A percentile compares a stretch with the other conserved stretches of the same genome.
Conservation (phyloP, 306 rosid genomes). For the Inga laurina region DNA sequence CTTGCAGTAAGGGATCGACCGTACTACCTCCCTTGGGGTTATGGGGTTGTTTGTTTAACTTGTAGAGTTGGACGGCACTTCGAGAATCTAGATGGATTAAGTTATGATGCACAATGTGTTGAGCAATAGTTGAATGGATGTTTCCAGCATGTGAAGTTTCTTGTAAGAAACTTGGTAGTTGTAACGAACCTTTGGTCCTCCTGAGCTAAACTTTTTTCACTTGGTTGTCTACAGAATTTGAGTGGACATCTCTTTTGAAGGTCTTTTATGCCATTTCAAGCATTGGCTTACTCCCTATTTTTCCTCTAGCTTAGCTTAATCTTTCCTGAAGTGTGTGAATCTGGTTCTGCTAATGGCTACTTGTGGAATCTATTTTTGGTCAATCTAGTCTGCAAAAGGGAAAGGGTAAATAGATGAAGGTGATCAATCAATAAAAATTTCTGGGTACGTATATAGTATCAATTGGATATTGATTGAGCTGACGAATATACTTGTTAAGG, state of each 20-base stretch:
- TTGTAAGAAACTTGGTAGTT: constrained; percentile 34
- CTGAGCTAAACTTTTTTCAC: constrained; percentile 18
- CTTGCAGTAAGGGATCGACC: constrained; percentile 40
- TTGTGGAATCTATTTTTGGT: background rate
- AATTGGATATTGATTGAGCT: background rate
- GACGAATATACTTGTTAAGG: background rate
- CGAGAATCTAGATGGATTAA: constrained; percentile 66
- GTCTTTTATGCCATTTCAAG: constrained; percentile 18
- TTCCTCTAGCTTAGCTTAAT: background rate
- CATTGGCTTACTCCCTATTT: background rate
- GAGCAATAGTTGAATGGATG: constrained; percentile 51
- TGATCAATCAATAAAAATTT: background rate
- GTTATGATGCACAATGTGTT: constrained; percentile 50
- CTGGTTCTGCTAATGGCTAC: background rate
- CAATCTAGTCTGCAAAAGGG: background rate
- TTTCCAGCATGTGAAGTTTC: constrained; percentile 46
- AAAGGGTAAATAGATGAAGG: background rate
- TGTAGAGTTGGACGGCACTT: constrained; percentile 66
- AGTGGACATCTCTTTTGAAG: constrained; percentile 12
- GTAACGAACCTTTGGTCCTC: constrained; percentile 28
- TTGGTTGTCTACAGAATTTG: constrained; percentile 16
- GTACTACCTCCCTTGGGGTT: constrained; percentile 25
- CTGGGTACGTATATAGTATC: background rate
- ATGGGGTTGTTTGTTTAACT: constrained; percentile 48
- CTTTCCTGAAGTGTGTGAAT: background rate